Evolutionary conservation across 192 early-diverging fungal genomes (phyloP).

Genomic region (Irineochytrium annulatum): DNA sequence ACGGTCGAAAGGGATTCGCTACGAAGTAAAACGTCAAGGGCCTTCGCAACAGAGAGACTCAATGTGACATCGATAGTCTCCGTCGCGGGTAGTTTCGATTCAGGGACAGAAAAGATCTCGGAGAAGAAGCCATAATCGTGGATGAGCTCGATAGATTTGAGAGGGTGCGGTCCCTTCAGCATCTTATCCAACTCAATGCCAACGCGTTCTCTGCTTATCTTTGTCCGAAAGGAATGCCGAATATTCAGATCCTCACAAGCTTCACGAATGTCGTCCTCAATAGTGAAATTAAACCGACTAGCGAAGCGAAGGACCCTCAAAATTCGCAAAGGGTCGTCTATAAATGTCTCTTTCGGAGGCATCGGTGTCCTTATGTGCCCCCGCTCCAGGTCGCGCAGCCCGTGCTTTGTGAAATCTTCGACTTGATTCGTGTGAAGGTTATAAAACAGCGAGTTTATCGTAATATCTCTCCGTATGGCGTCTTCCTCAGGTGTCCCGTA

Average conservation of each 20-base stretch:
- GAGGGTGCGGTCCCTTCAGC: conserved; percentile 61
- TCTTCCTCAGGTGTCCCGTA: conserved; percentile 92
- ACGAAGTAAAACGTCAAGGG: not conserved
- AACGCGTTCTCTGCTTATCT: conserved; percentile 89
- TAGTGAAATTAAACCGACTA: conserved; percentile 75
- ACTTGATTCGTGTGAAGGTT: conserved; percentile 80
- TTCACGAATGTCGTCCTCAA: conserved; percentile 62
- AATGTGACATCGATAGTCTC: not conserved
- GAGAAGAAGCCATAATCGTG: conserved; percentile 40
- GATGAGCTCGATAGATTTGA: conserved; percentile 47
- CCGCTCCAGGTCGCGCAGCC: conserved; percentile 66
- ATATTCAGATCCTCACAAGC: conserved; percentile 29
- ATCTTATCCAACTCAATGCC: conserved; percentile 93
- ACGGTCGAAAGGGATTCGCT: not conserved
- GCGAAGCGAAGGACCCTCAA: conserved; percentile 93
- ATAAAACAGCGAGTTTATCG: conserved; percentile 97
- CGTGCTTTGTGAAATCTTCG: conserved; percentile 78
- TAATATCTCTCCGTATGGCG: conserved; percentile 90
- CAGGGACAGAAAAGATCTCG: conserved; percentile 31
- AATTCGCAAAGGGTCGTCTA: conserved; percentile 92
- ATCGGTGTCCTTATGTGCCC: conserved; percentile 89
- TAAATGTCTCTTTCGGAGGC: conserved; percentile 80
- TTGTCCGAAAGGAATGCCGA: conserved; percentile 60
- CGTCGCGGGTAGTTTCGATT: not conserved
- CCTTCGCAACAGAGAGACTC: not conserved